Evolutionary conservation across 768 basidiomycete genomes (phyloP).

Genomic region (Leucocoprinus sp.): DNA sequence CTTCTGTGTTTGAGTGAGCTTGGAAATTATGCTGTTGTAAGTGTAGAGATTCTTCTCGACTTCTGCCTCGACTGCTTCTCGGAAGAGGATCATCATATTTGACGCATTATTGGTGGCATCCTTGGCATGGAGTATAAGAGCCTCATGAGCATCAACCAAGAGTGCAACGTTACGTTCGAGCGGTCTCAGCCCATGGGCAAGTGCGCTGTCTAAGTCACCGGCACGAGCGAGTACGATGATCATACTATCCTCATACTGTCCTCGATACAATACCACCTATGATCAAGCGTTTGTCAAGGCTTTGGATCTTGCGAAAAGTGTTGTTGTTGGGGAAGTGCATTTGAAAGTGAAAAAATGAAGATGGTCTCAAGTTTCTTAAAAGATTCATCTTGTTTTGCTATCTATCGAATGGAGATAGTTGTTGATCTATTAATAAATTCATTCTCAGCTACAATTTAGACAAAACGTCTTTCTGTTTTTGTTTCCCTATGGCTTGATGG

Average conservation of each 20-base stretch:
- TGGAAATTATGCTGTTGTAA: slow-evolving; percentile 96
- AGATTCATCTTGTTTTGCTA: too few relatives aligned
- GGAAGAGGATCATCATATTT: slow-evolving; percentile 77
- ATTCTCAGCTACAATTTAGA: too few relatives aligned
- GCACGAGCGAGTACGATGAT: slow-evolving; percentile 77
- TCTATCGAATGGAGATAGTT: too few relatives aligned
- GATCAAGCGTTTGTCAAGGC: too few relatives aligned
- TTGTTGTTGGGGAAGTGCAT: too few relatives aligned
- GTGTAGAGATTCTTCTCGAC: slow-evolving; percentile 80
- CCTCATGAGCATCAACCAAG: slow-evolving; percentile 85
- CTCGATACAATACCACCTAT: too few relatives aligned
- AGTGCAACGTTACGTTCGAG: slow-evolving; percentile 72
- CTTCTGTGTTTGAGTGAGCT: slow-evolving; percentile 89
- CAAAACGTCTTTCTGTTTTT: too few relatives aligned
- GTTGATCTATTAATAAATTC: too few relatives aligned
- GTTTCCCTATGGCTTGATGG: too few relatives aligned
- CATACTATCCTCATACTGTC: slow-evolving; percentile 91
- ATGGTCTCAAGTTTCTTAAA: too few relatives aligned
- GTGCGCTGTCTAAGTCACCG: slow-evolving; percentile 73
- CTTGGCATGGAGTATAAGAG: slow-evolving; percentile 77
- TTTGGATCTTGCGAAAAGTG: too few relatives aligned
- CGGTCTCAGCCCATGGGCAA: slow-evolving; percentile 71
- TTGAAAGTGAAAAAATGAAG: too few relatives aligned
- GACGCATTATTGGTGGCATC: slow-evolving; percentile 95
- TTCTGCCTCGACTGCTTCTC: slow-evolving; percentile 62